Conservation (phyloP, 2,329 filamentous ascomycete species). For the Penicillium janthinellum region DNA sequence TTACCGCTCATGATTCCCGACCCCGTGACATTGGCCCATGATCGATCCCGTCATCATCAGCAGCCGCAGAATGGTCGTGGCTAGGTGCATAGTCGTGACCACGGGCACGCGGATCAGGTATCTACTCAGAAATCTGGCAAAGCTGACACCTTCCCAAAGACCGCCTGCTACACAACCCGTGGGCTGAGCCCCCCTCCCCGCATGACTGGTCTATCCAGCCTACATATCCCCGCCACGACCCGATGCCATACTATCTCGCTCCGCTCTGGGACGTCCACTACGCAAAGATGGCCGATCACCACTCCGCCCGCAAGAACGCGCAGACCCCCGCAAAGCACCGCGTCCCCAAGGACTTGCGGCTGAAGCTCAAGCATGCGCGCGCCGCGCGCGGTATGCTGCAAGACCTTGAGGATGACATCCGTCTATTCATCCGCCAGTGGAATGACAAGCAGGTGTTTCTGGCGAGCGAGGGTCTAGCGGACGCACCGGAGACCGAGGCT, state of each 20-base stretch:
- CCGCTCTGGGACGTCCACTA: conserved; percentile 74
- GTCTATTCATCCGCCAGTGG: conserved; percentile 69
- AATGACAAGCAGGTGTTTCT: conserved; percentile 55
- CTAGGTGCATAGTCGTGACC: background rate
- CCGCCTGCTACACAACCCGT: conserved; percentile 81
- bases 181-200: conserved; percentile 78
- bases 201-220: conserved; percentile 81
- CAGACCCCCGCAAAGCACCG: conserved; percentile 44
- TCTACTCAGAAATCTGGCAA: conserved; percentile 5
- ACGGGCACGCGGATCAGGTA: background rate
- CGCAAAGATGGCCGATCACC: conserved; percentile 43
- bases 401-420: conserved; percentile 80
- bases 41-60: background rate
- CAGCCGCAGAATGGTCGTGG: background rate
- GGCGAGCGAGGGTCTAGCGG: conserved; percentile 48
- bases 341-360: conserved; percentile 78
- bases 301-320: conserved; percentile 41
- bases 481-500: conserved; percentile 42
- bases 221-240: conserved; percentile 71
- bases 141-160: conserved; percentile 56
- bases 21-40: background rate
- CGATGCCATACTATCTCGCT: conserved; percentile 86
- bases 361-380: conserved; percentile 76
- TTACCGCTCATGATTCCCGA: background rate
- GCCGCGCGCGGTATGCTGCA: conserved; percentile 79